phyloP scores from a whole-genome alignment of 2,329 filamentous ascomycete genomes.

The Aureobasidium mangrovei region DNA sequence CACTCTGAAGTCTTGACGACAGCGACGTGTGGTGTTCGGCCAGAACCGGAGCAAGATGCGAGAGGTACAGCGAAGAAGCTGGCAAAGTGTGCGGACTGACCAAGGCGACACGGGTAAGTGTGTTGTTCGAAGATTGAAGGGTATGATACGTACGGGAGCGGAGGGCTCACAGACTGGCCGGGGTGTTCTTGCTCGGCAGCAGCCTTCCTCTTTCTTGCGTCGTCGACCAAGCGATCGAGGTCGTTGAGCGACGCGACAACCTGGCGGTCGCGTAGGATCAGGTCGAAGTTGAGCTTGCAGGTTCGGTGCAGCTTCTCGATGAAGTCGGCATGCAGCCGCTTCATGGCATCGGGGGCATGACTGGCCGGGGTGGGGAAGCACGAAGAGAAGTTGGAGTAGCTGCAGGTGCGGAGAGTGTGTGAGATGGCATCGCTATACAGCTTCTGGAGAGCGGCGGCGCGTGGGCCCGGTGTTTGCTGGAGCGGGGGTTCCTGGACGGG shows the following conservation, averaged over 20 bases:
- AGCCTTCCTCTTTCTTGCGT: constrained; percentile 47
- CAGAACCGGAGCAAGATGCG: constrained; percentile 51
- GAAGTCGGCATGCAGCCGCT: constrained; percentile 50
- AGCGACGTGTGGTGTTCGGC: constrained; percentile 42
- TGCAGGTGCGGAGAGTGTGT: constrained; percentile 53
- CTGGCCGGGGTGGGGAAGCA: constrained; percentile 56
- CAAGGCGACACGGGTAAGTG: background rate
- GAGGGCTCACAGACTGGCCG: constrained; percentile 25
- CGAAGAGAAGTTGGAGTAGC: constrained; percentile 51
- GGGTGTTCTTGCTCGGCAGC: constrained; percentile 30
- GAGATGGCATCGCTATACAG: constrained; percentile 52
- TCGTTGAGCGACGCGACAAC: constrained; percentile 52
- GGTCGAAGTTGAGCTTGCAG: constrained; percentile 52
- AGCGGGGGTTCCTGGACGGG: constrained; percentile 46
- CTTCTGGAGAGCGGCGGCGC: constrained; percentile 51
- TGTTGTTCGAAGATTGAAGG: background rate
- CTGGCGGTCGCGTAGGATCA: constrained; percentile 47
- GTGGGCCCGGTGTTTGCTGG: constrained; percentile 47
- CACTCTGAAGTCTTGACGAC: constrained; percentile 39
- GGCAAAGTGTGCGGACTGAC: constrained; percentile 50
- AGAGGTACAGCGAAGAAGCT: constrained; percentile 47
- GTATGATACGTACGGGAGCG: constrained; percentile 38
- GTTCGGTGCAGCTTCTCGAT: constrained; percentile 49
- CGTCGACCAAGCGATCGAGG: constrained; percentile 50
- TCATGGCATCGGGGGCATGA: constrained; percentile 47